These are phyloP conservation scores for Neurospora pannonica DNA, from an alignment of 495 filamentous ascomycete species.

Conservation along the genomic window DNA sequence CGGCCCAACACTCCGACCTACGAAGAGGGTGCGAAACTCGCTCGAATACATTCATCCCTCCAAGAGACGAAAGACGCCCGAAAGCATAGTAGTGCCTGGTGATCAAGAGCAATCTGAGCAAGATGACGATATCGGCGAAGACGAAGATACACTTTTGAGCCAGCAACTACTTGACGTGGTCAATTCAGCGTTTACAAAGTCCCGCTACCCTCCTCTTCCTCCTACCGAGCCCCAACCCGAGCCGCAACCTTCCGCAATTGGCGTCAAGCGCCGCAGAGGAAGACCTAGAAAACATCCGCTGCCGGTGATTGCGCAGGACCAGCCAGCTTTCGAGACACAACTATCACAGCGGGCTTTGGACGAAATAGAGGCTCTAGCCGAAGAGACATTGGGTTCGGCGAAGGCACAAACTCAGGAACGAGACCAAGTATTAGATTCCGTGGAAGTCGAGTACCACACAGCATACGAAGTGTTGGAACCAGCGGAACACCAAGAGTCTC, in stretches of 20 bases:
- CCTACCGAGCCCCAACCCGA: background rate
- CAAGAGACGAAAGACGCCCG: background rate
- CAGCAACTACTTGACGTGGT: background rate
- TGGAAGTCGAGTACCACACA: background rate
- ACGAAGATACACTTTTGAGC: background rate
- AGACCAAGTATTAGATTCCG: background rate
- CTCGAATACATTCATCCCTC: background rate
- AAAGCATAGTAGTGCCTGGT: background rate
- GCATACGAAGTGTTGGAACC: background rate
- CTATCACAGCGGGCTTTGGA: background rate
- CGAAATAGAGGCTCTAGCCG: background rate
- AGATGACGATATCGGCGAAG: background rate
- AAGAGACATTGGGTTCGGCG: background rate
- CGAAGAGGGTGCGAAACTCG: background rate
- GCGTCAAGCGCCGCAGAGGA: background rate
- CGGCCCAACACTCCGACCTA: background rate
- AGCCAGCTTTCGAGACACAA: background rate
- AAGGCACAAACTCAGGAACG: background rate
- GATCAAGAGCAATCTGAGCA: background rate
- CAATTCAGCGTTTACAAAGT: background rate
- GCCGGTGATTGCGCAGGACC: background rate
- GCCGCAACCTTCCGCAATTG: background rate
- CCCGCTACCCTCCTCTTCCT: background rate
- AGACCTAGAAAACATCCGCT: background rate
- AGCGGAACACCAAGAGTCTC: background rate